Conservation (phyloP, 2,329 filamentous ascomycete genomes). For the Emmonsiellopsis sp. region DNA sequence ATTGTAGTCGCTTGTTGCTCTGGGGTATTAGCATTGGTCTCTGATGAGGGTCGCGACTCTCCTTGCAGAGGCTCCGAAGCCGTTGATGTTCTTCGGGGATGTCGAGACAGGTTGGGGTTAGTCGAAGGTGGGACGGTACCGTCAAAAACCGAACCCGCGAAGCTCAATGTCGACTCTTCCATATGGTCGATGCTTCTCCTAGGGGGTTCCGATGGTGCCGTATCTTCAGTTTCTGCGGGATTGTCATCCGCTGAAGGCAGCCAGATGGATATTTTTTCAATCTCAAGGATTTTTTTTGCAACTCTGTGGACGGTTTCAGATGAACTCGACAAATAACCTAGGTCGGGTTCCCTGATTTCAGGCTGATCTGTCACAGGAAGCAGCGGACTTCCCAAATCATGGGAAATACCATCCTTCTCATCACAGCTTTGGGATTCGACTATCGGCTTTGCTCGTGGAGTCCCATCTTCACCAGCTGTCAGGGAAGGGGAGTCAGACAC, state of each 20-base stretch:
- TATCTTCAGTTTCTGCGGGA: conserved; percentile 5
- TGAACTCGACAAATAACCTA: background rate
- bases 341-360: background rate
- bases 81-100: background rate
- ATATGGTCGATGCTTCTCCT: conserved; percentile 12
- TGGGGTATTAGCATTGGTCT: background rate
- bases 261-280: conserved; percentile 28
- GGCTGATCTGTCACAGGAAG: conserved; percentile 1
- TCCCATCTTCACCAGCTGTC: conserved; percentile 12
- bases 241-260: conserved; percentile 19
- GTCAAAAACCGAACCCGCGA: conserved; percentile 15
- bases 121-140: conserved; percentile 1
- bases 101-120: background rate
- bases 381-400: conserved; percentile 4
- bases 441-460: conserved; percentile 21
- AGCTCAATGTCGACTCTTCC: conserved; percentile 14
- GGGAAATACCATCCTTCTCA: conserved; percentile 5
- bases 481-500: background rate
- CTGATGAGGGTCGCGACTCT: background rate
- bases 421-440: conserved; percentile 10
- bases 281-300: conserved; percentile 24
- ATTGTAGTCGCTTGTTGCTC: conserved; percentile 12
- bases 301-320: conserved; percentile 19
- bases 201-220: conserved; percentile 5
- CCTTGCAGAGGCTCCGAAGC: background rate